These are phyloP conservation scores for Sanghuangporus baumii DNA, from an alignment of 1,284 basidiomycete genomes.

Conservation along the genomic window DNA sequence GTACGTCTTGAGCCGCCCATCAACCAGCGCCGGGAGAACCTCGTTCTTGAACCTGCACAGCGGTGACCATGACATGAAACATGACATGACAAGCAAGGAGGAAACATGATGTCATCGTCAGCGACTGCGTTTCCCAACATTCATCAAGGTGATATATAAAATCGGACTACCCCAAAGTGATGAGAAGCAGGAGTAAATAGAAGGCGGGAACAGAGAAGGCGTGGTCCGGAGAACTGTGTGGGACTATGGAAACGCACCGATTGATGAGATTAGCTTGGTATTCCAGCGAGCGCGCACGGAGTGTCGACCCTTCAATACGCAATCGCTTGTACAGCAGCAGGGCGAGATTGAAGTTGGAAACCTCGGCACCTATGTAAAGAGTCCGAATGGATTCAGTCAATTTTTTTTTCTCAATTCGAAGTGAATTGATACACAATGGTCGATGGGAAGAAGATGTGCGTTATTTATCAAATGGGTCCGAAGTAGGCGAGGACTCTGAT, in stretches of 20 bases:
- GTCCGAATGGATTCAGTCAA: neutral
- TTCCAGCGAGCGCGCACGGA: slow-evolving; percentile 70
- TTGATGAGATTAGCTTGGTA: slow-evolving; percentile 81
- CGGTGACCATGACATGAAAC: neutral
- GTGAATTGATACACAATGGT: neutral
- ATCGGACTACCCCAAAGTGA: neutral
- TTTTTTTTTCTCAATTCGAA: neutral
- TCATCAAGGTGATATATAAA: neutral
- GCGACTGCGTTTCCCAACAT: neutral
- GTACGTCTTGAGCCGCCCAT: slow-evolving; percentile 64
- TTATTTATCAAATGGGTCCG: neutral
- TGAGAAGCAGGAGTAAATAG: neutral
- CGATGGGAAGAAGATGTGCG: neutral
- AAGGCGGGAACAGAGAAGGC: neutral
- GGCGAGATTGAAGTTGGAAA: slow-evolving; percentile 58
- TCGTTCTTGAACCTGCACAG: slow-evolving; percentile 37
- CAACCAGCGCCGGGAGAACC: slow-evolving; percentile 57
- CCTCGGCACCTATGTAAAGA: slow-evolving; percentile 48
- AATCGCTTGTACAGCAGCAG: slow-evolving; percentile 84
- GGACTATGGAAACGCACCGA: slow-evolving; percentile 36
- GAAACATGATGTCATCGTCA: neutral
- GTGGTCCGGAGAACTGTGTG: neutral
- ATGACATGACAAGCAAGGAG: too few species aligned
- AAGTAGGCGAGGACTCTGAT: neutral
- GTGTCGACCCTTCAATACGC: slow-evolving; percentile 83